Evolutionary conservation across 805 yeast genomes (phyloP), one percentile per base, ranked within the genome.

Genomic region (Cyberlindnera sargentensis): DNA sequence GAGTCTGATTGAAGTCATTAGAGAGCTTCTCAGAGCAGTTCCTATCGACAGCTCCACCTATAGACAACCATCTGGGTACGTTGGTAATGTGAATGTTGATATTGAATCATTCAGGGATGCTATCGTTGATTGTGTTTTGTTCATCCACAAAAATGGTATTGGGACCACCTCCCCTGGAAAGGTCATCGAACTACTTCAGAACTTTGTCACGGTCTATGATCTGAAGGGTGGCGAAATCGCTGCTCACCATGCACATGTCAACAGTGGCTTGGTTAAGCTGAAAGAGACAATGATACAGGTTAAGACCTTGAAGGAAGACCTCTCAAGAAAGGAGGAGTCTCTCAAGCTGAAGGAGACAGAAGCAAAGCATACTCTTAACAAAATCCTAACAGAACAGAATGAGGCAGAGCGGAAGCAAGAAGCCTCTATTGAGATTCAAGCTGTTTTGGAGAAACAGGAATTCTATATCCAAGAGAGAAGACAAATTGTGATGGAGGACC

Each of bases 401-500:
- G 95, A 88, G 53, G 91, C 97, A 0, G 98, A 91, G 58, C 70
- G 96, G 49, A 88, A 84, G 52, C 84, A 84, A 46, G 95, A 85
- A 47, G 89, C 93, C 6, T 86, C 96, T 0, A 65, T 84, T 3
- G 84, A 79, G 39, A 83, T 91, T 8, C 86, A 84, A 52, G 73
- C 71, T 15, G 81, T 87, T 5, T 67, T 91, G 30, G 78, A 73
- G 29, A 70, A 68, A 32, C 95, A 87, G 52, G 91, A 87, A 42
- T 56, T 57, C 3, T 78, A 75, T 42, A 76, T 91, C 5, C 66
- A 68, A 4, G 64, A 61, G 9, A 71, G 95, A 31, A 71, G 77
- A 47, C 58, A 61, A 0, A 51, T 57, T 2, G 96, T 87, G 0
- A 57, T 77, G 63, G 58, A 63, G 6, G 91, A 87, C 44, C 68